phyloP scores from a whole-genome alignment of 768 basidiomycete genomes.

The Pleurotus eryngii region DNA sequence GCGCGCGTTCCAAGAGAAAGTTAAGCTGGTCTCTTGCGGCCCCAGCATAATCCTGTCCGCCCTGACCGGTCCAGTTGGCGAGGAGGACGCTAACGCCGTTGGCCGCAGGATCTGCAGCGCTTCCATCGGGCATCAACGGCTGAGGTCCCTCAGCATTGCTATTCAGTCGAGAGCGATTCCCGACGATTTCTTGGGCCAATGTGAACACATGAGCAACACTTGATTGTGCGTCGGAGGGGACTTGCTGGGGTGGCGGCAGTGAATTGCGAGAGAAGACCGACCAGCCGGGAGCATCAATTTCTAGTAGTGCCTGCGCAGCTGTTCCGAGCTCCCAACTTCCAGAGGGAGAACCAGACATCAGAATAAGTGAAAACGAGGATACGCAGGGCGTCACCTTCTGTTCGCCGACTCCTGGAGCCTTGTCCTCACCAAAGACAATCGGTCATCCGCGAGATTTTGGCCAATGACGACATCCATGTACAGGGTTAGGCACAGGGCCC shows the following conservation, averaged over 20 bases:
- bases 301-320: slow-evolving; percentile 46
- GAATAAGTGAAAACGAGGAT: background rate
- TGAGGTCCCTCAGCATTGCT: slow-evolving; percentile 46
- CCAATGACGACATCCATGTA: slow-evolving; percentile 2
- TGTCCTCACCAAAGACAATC: background rate
- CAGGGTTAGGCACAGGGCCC: background rate
- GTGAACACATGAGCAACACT: slow-evolving; percentile 51
- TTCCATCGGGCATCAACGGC: slow-evolving; percentile 53
- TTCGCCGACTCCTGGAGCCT: slow-evolving; percentile 1
- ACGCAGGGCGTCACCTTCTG: background rate
- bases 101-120: slow-evolving; percentile 76
- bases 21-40: slow-evolving; percentile 67
- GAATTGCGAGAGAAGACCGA: slow-evolving; percentile 35
- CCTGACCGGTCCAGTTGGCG: slow-evolving; percentile 45
- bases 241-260: slow-evolving; percentile 34
- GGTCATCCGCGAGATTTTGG: background rate
- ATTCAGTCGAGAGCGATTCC: slow-evolving; percentile 40
- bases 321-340: slow-evolving; percentile 57
- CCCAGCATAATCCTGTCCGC: slow-evolving; percentile 51
- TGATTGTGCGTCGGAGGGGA: slow-evolving; percentile 24
- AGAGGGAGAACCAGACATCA: no score
- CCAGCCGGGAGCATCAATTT: slow-evolving; percentile 39
- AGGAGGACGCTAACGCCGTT: slow-evolving; percentile 69
- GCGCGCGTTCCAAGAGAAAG: slow-evolving; percentile 54
- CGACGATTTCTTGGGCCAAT: slow-evolving; percentile 51